These are phyloP conservation scores for Diaporthe vexans DNA, from an alignment of 2,329 filamentous ascomycete genomes.

Conservation along the genomic window DNA sequence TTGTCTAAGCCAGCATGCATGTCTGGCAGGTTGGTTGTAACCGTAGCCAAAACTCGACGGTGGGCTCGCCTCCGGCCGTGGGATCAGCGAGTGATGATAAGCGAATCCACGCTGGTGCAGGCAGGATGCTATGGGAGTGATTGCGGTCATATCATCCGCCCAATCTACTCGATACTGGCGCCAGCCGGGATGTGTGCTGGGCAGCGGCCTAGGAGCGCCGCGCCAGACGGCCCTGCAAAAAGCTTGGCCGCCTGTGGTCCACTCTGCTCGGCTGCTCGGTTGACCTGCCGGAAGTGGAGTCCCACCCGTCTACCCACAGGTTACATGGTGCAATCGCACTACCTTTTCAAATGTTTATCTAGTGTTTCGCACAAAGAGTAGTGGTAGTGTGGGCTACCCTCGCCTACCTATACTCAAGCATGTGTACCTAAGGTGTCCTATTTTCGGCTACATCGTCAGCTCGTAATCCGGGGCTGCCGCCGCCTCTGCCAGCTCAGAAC, in stretches of 20 bases:
- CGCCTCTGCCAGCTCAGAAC: neutral
- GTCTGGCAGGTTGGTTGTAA: neutral
- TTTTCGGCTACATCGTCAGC: slow-evolving; percentile 16
- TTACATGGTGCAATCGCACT: slow-evolving; percentile 19
- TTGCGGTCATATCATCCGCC: slow-evolving; percentile 21
- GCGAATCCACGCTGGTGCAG: neutral
- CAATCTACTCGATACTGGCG: slow-evolving; percentile 26
- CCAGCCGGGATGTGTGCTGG: neutral
- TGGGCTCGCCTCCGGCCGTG: slow-evolving; percentile 20
- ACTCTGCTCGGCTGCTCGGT: neutral
- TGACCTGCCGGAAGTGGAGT: slow-evolving; percentile 27
- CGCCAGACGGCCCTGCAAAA: slow-evolving; percentile 8
- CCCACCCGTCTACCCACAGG: slow-evolving; percentile 8
- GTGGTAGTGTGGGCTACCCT: too few species aligned
- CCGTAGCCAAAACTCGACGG: slow-evolving; percentile 12
- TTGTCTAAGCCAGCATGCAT: slow-evolving; percentile 7
- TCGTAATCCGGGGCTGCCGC: slow-evolving; percentile 22
- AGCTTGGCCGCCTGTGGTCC: neutral
- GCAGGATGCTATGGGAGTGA: slow-evolving; percentile 1
- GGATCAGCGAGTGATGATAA: slow-evolving; percentile 16
- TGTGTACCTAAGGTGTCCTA: too few species aligned
- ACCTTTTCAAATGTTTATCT: neutral
- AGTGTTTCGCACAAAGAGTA: slow-evolving; percentile 3
- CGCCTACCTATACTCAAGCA: too few species aligned
- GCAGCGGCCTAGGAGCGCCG: neutral